These are phyloP conservation scores for Pichia heedii DNA, from an alignment of 805 yeast species.

Conservation along the genomic window DNA sequence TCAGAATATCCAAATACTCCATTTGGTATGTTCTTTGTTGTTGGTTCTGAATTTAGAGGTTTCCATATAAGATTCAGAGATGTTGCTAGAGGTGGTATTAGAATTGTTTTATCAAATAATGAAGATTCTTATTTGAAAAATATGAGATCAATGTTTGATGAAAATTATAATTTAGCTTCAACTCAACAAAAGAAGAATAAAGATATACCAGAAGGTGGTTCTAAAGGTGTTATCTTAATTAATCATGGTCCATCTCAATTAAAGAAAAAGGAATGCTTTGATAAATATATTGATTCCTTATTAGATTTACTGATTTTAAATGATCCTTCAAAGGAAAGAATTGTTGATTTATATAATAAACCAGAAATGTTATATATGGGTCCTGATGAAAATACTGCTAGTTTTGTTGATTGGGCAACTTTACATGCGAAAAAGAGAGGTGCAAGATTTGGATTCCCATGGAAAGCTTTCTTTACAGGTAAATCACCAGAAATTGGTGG, in stretches of 20 bases:
- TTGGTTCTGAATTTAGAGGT: conserved; percentile 94
- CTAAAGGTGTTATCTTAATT: conserved; percentile 90
- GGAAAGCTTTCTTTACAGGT: conserved; percentile 98
- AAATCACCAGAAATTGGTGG: conserved; percentile 90
- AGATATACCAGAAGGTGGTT: conserved; percentile 98
- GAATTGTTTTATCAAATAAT: conserved; percentile 84
- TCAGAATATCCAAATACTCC: conserved; percentile 89
- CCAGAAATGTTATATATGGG: conserved; percentile 94
- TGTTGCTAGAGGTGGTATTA: conserved; percentile 96
- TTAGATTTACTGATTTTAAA: conserved; percentile 75
- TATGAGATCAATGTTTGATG: conserved; percentile 85
- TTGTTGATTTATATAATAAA: conserved; percentile 75
- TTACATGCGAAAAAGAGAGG: conserved; percentile 85
- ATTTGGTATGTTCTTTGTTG: conserved; percentile 89
- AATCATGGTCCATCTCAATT: conserved; percentile 66
- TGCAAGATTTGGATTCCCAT: conserved; percentile 66
- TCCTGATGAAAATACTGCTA: conserved; percentile 99
- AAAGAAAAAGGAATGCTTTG: conserved; percentile 75
- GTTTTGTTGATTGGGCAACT: conserved; percentile 95
- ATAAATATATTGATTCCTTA: conserved; percentile 86
- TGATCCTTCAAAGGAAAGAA: conserved; percentile 63
- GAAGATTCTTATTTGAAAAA: conserved; percentile 78
- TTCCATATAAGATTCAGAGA: conserved; percentile 96
- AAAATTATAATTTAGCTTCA: conserved; percentile 88
- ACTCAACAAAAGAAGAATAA: conserved; percentile 96